Conservation (phyloP, 2,329 filamentous ascomycete genomes). For the Lomentospora prolificans region DNA sequence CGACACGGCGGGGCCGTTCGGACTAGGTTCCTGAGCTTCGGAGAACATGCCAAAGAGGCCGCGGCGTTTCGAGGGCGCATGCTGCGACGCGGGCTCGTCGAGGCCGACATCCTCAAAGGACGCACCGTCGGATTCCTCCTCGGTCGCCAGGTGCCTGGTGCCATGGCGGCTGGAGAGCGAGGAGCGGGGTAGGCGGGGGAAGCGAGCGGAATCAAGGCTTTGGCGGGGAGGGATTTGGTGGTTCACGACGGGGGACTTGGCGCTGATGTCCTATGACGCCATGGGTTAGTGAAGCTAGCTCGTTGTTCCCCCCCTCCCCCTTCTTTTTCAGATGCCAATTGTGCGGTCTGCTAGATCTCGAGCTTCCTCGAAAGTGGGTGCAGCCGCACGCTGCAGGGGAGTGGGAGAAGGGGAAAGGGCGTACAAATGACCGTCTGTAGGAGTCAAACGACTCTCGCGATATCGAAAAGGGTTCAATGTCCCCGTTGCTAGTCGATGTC, state of each 20-base stretch:
- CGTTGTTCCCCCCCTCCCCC: no score
- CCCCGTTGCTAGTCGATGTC: slow-evolving; percentile 54
- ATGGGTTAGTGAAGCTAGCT: background rate
- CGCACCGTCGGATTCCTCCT: slow-evolving; percentile 48
- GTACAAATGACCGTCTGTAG: slow-evolving; percentile 88
- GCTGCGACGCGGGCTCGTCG: slow-evolving; percentile 49
- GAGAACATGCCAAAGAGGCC: slow-evolving; percentile 71
- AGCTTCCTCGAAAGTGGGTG: no score
- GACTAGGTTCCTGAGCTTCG: slow-evolving; percentile 35
- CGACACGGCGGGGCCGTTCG: slow-evolving; percentile 32
- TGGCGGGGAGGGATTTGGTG: slow-evolving; percentile 57
- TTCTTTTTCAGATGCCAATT: no score
- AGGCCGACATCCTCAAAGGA: slow-evolving; percentile 82
- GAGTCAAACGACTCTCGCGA: slow-evolving; percentile 96
- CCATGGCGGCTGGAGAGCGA: slow-evolving; percentile 48
- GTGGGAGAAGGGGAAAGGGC: slow-evolving; percentile 23
- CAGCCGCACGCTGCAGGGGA: no score
- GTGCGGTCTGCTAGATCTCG: no score
- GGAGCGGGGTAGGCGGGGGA: slow-evolving; percentile 52
- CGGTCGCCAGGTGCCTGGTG: slow-evolving; percentile 51
- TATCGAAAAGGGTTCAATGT: slow-evolving; percentile 90
- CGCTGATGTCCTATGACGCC: slow-evolving; percentile 68
- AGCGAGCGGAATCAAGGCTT: slow-evolving; percentile 68
- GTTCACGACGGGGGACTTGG: slow-evolving; percentile 63
- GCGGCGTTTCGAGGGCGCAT: slow-evolving; percentile 26